Percentiles rank a stretch among this genome's conserved stretches.
These are phyloP conservation scores for Phytopythium mirpurense DNA, from an alignment of 352 stramenopile genomes.

Conservation along the genomic window DNA sequence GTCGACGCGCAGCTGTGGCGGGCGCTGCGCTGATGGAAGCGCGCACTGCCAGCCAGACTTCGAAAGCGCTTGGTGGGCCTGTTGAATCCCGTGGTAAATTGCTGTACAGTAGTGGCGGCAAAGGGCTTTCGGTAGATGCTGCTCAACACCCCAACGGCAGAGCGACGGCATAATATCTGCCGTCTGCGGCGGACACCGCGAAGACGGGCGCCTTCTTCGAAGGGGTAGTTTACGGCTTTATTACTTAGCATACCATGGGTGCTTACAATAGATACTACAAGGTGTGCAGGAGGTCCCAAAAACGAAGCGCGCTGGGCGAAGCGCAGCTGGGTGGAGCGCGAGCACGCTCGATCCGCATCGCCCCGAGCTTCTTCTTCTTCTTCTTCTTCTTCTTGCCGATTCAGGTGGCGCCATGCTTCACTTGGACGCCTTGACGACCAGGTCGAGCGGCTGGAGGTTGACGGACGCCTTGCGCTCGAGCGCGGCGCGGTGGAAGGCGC, in stretches of 20 bases:
- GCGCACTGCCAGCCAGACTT: not conserved
- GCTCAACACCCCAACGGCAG: too few relatives aligned
- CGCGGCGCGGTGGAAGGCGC: slow-evolving; percentile 71
- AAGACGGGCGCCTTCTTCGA: too few relatives aligned
- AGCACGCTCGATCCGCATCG: too few relatives aligned
- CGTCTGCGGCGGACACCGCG: too few relatives aligned
- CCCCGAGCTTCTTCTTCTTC: too few relatives aligned
- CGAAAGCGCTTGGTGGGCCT: too few relatives aligned
- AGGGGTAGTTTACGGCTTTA: slow-evolving; percentile 4
- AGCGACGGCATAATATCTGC: too few relatives aligned
- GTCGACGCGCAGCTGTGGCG: not conserved
- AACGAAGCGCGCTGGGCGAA: too few relatives aligned
- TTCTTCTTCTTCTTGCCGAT: not conserved
- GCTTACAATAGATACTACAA: slow-evolving; percentile 8
- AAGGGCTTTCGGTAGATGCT: too few relatives aligned
- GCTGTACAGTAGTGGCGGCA: too few relatives aligned
- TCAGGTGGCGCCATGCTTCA: not conserved
- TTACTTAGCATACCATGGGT: slow-evolving; percentile 8
- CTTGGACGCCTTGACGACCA: slow-evolving; percentile 24
- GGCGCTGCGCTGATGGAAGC: not conserved
- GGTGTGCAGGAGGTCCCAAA: slow-evolving; percentile 6
- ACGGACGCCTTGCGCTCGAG: slow-evolving; percentile 53
- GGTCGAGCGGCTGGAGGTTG: slow-evolving; percentile 23
- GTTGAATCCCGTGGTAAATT: too few relatives aligned
- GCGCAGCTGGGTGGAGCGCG: too few relatives aligned